Percentiles rank a stretch among this genome's conserved stretches.
phyloP scores from a whole-genome alignment of 306 rosid species.

The Astragalus glycyphyllos region DNA sequence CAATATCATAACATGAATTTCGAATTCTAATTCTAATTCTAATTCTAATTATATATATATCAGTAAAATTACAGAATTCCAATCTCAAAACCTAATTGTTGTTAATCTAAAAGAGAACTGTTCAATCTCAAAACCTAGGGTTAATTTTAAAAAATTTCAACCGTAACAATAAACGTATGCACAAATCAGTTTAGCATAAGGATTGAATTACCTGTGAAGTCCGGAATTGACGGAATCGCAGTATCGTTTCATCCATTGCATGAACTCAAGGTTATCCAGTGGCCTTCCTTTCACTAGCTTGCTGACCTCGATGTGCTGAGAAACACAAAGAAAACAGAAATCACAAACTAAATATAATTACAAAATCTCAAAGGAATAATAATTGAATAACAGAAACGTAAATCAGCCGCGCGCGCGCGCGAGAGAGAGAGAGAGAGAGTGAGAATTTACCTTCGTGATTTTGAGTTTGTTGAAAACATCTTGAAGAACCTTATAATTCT shows the following conservation, averaged over 20 bases:
- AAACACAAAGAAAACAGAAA: not conserved
- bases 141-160: not conserved
- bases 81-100: not conserved
- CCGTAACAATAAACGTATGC: not conserved
- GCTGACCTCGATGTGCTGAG: conserved; percentile 84
- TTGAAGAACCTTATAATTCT: conserved; percentile 97
- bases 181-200: not conserved
- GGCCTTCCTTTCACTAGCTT: conserved; percentile 96
- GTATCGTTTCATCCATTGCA: conserved; percentile 98
- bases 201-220: conserved; percentile 47
- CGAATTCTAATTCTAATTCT: not conserved
- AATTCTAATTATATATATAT: not conserved
- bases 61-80: not conserved
- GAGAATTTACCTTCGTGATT: conserved; percentile 72
- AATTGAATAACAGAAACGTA: not conserved
- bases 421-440: not conserved
- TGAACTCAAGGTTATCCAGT: conserved; percentile 90
- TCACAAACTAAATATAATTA: not conserved
- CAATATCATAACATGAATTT: not conserved
- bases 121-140: not conserved
- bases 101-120: not conserved
- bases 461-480: conserved; percentile 93
- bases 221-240: conserved; percentile 84
- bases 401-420: not conserved
- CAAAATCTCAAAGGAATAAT: not conserved